Evolutionary conservation across 805 yeast species (phyloP).

Genomic region (Schizosaccharomyces japonicus): DNA sequence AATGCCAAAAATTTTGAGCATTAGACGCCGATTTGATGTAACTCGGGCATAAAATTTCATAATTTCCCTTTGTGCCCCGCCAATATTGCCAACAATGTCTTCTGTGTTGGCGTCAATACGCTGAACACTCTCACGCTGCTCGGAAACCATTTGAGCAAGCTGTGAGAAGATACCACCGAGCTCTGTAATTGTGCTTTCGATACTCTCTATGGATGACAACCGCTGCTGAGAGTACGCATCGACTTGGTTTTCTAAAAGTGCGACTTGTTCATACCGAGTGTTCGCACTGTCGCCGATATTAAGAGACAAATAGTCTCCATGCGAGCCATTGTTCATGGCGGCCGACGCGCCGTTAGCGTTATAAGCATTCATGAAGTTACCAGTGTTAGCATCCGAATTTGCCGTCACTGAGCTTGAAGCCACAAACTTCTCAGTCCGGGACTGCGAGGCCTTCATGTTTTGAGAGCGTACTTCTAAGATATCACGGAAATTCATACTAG

Average conservation of each 20-base stretch:
- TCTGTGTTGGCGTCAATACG: slow-evolving; percentile 87
- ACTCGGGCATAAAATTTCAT: slow-evolving; percentile 72
- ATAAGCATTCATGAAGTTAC: neutral
- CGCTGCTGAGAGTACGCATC: slow-evolving; percentile 52
- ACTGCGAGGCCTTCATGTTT: slow-evolving; percentile 54
- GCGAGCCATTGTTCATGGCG: no score
- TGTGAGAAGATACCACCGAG: slow-evolving; percentile 88
- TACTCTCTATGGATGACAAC: slow-evolving; percentile 77
- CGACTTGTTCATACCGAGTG: slow-evolving; percentile 33
- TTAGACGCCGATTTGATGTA: slow-evolving; percentile 77
- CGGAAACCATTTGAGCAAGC: slow-evolving; percentile 89
- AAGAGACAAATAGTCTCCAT: slow-evolving; percentile 9
- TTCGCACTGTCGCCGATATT: slow-evolving; percentile 19
- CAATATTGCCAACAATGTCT: slow-evolving; percentile 68
- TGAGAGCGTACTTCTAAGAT: slow-evolving; percentile 73
- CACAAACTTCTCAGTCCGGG: slow-evolving; percentile 64
- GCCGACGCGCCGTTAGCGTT: neutral
- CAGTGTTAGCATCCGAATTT: neutral
- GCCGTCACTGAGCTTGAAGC: slow-evolving; percentile 20
- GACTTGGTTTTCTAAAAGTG: slow-evolving; percentile 67
- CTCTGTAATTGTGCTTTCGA: slow-evolving; percentile 89
- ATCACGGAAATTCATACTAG: slow-evolving; percentile 70
- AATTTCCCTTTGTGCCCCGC: slow-evolving; percentile 85
- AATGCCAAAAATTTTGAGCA: slow-evolving; percentile 70
- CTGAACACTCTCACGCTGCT: slow-evolving; percentile 89